Evolutionary conservation across 306 rosid genomes (phyloP), one percentile per base, ranked within the genome.

Genomic region (Herpetospermum pedunculosum): DNA sequence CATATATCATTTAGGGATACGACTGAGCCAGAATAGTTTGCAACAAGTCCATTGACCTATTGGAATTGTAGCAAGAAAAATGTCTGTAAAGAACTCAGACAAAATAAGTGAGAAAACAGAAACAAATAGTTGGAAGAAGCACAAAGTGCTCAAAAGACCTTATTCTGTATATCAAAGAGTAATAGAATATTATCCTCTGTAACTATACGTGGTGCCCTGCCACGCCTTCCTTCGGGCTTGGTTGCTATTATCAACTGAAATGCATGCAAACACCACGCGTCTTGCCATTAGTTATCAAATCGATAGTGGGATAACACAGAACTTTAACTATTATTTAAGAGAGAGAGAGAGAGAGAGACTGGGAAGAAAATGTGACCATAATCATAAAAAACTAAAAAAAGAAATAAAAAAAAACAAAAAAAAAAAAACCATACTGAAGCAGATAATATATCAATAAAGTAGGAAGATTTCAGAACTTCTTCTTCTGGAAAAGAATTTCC

Each of bases 1-100:
- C 98, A 93, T 81, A 93, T 93, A 83, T 90, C 98, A 77, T 77
- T 80, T 29, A 93, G 80, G 73, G 96, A 80, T 76, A 93, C 90
- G 32, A 81, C 19, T 40, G 79, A 83, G 26, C 94, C 94, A 76
- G 92, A 89, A 84, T 87, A 85, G 83, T 90, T 93, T 55, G 90
- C 96, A 76, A 76, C 83, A 75, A 93, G 80, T 79, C 77, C 87
- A 75, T 93, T 96, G 46, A 93, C 90, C 98, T 93, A 72, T 57
- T 46, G 70, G 38, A 79, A 79, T 70, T 70, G 73, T 77, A 55
- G 59, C 44, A 63, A 37, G 59, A 57, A 41, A 41, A 23, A 23
- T 12, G 0, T 38, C 11, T 1, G 19, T n/a, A 50, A 63, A 77
- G 65, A 8, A 35, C 74, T 59, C 11, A 60, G 15, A 70, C 59